Conservation (phyloP, 1,284 basidiomycete genomes). For the Pseudozyma thailandica region DNA sequence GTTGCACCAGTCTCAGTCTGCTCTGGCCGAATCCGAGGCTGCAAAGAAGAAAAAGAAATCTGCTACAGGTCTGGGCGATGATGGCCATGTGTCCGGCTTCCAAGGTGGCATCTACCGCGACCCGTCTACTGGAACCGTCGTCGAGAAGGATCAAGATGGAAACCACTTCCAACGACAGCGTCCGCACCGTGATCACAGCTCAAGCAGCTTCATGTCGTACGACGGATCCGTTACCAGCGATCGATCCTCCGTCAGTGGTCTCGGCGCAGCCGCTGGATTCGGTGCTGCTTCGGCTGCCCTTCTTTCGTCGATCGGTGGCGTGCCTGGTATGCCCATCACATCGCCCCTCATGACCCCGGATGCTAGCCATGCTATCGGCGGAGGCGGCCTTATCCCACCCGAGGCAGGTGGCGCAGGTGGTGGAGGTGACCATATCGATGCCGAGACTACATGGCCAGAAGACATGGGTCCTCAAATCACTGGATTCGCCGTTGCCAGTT, state of each 20-base stretch:
- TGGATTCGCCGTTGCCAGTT: slow-evolving; percentile 96
- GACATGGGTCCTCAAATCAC: slow-evolving; percentile 62
- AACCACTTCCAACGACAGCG: slow-evolving; percentile 19
- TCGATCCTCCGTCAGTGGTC: slow-evolving; percentile 46
- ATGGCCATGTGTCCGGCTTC: slow-evolving; percentile 23
- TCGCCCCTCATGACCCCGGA: slow-evolving; percentile 46
- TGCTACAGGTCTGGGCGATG: slow-evolving; percentile 6
- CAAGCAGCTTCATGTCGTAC: slow-evolving; percentile 41
- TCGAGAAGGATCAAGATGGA: slow-evolving; percentile 46
- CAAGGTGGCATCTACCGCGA: slow-evolving; percentile 56
- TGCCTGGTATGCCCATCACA: slow-evolving; percentile 36
- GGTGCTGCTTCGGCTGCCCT: slow-evolving; percentile 50
- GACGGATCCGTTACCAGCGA: slow-evolving; percentile 50
- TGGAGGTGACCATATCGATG: slow-evolving; percentile 44
- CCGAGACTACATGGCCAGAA: slow-evolving; percentile 44
- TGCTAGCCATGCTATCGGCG: slow-evolving; percentile 29
- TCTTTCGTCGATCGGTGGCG: slow-evolving; percentile 45
- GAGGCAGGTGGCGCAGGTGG: slow-evolving; percentile 36
- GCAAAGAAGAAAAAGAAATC: slow-evolving; percentile 22
- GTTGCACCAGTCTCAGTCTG: slow-evolving; percentile 33
- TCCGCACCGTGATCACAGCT: slow-evolving; percentile 31
- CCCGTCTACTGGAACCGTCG: slow-evolving; percentile 46
- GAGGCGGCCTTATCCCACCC: slow-evolving; percentile 29
- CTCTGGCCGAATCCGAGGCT: slow-evolving; percentile 19
- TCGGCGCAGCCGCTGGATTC: slow-evolving; percentile 58